Conservation (phyloP, 257 asterid species). For the Salvia hispanica region DNA sequence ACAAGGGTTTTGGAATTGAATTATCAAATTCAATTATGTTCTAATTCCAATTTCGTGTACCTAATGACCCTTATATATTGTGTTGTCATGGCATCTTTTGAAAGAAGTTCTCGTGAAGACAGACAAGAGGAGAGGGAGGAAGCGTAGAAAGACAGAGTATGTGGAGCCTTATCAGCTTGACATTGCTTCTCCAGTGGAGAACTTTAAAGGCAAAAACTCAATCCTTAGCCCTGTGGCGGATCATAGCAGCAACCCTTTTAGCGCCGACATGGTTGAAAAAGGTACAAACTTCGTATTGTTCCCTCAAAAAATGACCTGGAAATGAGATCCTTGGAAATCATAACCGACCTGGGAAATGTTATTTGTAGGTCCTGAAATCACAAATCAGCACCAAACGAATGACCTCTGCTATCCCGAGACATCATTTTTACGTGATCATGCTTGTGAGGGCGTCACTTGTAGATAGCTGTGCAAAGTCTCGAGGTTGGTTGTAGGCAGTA, state of each 20-base stretch:
- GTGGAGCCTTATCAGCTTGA: slow-evolving; percentile 51
- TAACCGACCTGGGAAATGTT: slow-evolving; percentile 16
- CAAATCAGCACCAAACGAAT: slow-evolving; percentile 36
- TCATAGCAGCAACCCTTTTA: slow-evolving; percentile 38
- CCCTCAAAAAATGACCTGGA: background rate
- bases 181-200: slow-evolving; percentile 35
- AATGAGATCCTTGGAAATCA: background rate
- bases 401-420: slow-evolving; percentile 42
- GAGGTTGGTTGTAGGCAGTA: background rate
- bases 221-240: slow-evolving; percentile 26
- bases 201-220: slow-evolving; percentile 32
- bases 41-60: no score
- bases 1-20: no score
- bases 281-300: slow-evolving; percentile 37
- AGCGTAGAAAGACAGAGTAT: slow-evolving; percentile 50
- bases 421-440: slow-evolving; percentile 49
- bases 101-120: slow-evolving; percentile 46
- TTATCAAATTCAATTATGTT: no score
- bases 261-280: slow-evolving; percentile 41
- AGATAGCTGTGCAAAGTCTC: slow-evolving; percentile 32
- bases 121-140: slow-evolving; percentile 45
- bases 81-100: slow-evolving; percentile 24
- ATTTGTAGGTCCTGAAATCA: slow-evolving; percentile 47
- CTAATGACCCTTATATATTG: no score
- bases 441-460: slow-evolving; percentile 54